Conservation (phyloP, 768 basidiomycete genomes). For the Kwoniella dendrophila region DNA sequence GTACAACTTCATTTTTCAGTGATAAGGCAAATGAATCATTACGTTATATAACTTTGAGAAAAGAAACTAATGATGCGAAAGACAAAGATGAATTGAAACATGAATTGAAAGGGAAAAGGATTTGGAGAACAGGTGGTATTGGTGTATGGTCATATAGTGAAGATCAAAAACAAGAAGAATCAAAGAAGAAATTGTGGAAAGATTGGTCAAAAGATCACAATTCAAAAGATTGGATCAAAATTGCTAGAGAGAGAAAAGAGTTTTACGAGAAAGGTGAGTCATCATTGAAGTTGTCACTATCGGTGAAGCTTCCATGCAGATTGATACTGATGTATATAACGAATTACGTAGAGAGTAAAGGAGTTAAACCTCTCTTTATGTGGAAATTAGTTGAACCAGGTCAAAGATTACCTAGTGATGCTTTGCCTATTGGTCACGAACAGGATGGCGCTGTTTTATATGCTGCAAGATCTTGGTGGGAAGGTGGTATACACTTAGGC, state of each 20-base stretch:
- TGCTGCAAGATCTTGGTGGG: constrained; percentile 47
- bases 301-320: neutral
- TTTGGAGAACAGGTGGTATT: constrained; percentile 44
- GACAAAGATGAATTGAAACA: constrained; percentile 32
- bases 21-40: too few species aligned
- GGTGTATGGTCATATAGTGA: constrained; percentile 44
- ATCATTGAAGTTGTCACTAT: neutral
- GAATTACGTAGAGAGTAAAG: constrained; percentile 33
- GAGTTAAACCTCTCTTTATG: constrained; percentile 43
- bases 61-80: too few species aligned
- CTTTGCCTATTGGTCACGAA: constrained; percentile 49
- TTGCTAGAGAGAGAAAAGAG: constrained; percentile 36
- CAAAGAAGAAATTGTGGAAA: constrained; percentile 38
- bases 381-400: constrained; percentile 53
- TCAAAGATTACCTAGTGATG: constrained; percentile 38
- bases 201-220: constrained; percentile 37
- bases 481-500: constrained; percentile 51
- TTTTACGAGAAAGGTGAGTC: constrained; percentile 36
- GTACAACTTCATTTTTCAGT: constrained; percentile 28
- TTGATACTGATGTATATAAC: neutral
- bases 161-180: constrained; percentile 28
- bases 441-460: constrained; percentile 41
- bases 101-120: constrained; percentile 35
- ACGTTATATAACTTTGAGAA: too few species aligned
- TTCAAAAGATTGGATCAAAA: constrained; percentile 36